phyloP scores from a whole-genome alignment of 495 filamentous ascomycete species.

The Evernia prunastri region DNA sequence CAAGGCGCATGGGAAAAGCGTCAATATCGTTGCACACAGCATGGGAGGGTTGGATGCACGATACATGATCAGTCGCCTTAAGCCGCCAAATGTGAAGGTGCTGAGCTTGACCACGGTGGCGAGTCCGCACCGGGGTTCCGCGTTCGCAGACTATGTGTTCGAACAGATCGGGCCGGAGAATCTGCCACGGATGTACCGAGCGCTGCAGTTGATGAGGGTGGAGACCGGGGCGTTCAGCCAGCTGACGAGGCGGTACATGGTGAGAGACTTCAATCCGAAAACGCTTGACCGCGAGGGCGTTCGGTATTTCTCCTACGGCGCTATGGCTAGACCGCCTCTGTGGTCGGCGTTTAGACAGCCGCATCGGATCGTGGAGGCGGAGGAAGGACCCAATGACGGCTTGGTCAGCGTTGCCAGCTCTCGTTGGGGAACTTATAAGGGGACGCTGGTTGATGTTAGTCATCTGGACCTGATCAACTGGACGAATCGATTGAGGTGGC shows the following conservation, averaged over 20 bases:
- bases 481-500: constrained; percentile 77
- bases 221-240: constrained; percentile 81
- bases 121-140: constrained; percentile 76
- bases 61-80: constrained; percentile 82
- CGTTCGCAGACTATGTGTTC: constrained; percentile 80
- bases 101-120: constrained; percentile 81
- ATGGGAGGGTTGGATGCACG: constrained; percentile 87
- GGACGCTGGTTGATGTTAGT: constrained; percentile 79
- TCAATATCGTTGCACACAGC: constrained; percentile 86
- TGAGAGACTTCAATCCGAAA: constrained; percentile 69
- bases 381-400: constrained; percentile 86
- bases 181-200: constrained; percentile 63
- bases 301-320: constrained; percentile 91
- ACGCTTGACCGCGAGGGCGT: constrained; percentile 69
- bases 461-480: constrained; percentile 96
- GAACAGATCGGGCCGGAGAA: constrained; percentile 56
- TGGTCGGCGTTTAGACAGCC: constrained; percentile 72
- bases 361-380: constrained; percentile 58
- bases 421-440: constrained; percentile 87
- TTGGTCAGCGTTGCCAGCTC: constrained; percentile 83
- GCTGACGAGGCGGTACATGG: constrained; percentile 77
- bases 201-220: constrained; percentile 59
- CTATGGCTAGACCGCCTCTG: constrained; percentile 56
- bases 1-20: constrained; percentile 62
- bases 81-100: constrained; percentile 63